These are phyloP conservation scores for Lonicera japonica DNA, from an alignment of 129 eudicot species.

Conservation along the genomic window DNA sequence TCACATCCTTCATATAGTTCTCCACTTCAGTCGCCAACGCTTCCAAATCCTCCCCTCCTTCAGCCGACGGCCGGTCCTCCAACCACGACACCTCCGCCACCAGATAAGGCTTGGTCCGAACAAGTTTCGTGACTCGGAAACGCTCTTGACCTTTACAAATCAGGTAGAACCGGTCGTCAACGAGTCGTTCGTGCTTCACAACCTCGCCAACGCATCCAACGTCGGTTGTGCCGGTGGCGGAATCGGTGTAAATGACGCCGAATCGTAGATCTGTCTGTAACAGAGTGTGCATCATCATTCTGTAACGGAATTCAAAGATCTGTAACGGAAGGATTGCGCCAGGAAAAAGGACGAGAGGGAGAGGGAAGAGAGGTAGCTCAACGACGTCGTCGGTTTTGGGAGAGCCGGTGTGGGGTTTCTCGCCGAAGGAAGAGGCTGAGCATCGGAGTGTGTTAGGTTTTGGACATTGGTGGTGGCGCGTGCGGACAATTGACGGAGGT, in stretches of 20 bases:
- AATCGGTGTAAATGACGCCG: slow-evolving; percentile 77
- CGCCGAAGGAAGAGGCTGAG: slow-evolving; percentile 56
- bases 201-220: slow-evolving; percentile 96
- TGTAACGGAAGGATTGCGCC: slow-evolving; percentile 80
- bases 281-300: slow-evolving; percentile 95
- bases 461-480: slow-evolving; percentile 31
- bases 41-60: slow-evolving; percentile 58
- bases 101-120: slow-evolving; percentile 65
- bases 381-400: slow-evolving; percentile 60
- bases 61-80: slow-evolving; percentile 77
- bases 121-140: slow-evolving; percentile 50
- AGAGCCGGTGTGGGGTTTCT: slow-evolving; percentile 35
- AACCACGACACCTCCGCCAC: slow-evolving; percentile 83
- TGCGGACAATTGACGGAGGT: slow-evolving; percentile 14
- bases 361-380: slow-evolving; percentile 77
- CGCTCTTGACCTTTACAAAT: slow-evolving; percentile 91
- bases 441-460: slow-evolving; percentile 37
- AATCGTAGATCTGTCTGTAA: slow-evolving; percentile 84
- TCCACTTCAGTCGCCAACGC: slow-evolving; percentile 69
- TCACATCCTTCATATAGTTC: slow-evolving; percentile 75
- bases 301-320: slow-evolving; percentile 85
- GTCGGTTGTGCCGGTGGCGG: slow-evolving; percentile 68
- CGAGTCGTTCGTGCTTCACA: slow-evolving; percentile 79
- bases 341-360: slow-evolving; percentile 88
- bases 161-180: slow-evolving; percentile 70